These are phyloP conservation scores for Sphaerobolus stellatus DNA, from an alignment of 1,284 basidiomycete genomes.

Conservation along the genomic window DNA sequence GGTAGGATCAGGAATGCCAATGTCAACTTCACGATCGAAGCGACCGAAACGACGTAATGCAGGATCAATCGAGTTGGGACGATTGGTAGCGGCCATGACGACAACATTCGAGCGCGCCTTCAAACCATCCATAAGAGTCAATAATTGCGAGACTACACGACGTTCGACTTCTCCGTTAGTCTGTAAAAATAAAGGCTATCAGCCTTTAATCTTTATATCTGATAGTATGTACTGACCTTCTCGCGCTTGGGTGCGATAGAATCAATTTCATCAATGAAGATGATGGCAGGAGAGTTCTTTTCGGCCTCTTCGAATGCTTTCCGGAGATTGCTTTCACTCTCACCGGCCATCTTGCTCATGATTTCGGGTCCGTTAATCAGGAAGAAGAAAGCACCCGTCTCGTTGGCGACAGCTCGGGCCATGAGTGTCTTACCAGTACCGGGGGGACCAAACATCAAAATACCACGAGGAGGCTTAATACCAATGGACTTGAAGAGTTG, in stretches of 20 bases:
- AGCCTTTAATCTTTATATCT: slow-evolving; percentile 13
- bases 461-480: slow-evolving; percentile 99
- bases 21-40: slow-evolving; percentile 99
- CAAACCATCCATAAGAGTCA: slow-evolving; percentile 98
- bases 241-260: slow-evolving; percentile 99
- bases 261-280: slow-evolving; percentile 99
- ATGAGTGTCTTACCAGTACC: slow-evolving; percentile 98
- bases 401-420: slow-evolving; percentile 98
- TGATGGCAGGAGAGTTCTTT: slow-evolving; percentile 99
- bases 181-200: slow-evolving; percentile 38
- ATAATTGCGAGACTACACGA: slow-evolving; percentile 95
- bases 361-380: slow-evolving; percentile 99
- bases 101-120: slow-evolving; percentile 99
- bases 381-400: slow-evolving; percentile 99
- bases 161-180: slow-evolving; percentile 99
- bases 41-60: slow-evolving; percentile 97
- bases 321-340: slow-evolving; percentile 94
- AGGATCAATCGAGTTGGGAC: slow-evolving; percentile 98
- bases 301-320: slow-evolving; percentile 99
- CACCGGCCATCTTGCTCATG: slow-evolving; percentile 99
- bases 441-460: slow-evolving; percentile 94
- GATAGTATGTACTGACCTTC: slow-evolving; percentile 60
- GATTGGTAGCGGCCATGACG: slow-evolving; percentile 99
- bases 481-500: slow-evolving; percentile 99
- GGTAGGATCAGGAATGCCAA: slow-evolving; percentile 98